Evolutionary conservation across 768 basidiomycete genomes (phyloP).

Genomic region (Hypholoma fasciculare): DNA sequence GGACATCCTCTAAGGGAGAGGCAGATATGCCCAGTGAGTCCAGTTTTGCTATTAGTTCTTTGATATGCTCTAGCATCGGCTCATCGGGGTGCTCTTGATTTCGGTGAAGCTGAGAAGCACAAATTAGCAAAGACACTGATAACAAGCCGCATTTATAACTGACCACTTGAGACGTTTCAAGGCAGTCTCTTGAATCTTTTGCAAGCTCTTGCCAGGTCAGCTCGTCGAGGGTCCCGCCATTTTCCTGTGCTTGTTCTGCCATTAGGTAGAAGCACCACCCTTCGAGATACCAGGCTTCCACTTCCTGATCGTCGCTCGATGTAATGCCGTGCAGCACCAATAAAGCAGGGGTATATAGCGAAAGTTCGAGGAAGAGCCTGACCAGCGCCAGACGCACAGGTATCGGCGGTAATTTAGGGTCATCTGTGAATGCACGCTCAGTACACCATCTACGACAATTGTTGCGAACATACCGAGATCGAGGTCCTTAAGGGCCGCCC

Average conservation of each 20-base stretch:
- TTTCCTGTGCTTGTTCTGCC: slow-evolving; percentile 69
- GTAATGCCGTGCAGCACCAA: slow-evolving; percentile 78
- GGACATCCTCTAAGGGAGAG: slow-evolving; percentile 58
- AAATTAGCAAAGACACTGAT: slow-evolving; percentile 1
- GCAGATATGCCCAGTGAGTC: slow-evolving; percentile 66
- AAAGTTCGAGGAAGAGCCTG: slow-evolving; percentile 81
- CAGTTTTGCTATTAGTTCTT: slow-evolving; percentile 70
- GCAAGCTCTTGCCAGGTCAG: slow-evolving; percentile 78
- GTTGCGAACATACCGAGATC: slow-evolving; percentile 40
- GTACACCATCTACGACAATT: neutral
- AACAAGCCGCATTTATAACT: slow-evolving; percentile 22
- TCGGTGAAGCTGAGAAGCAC: slow-evolving; percentile 54
- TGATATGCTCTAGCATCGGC: slow-evolving; percentile 72
- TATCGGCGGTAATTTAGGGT: slow-evolving; percentile 68
- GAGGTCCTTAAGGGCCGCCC: slow-evolving; percentile 69
- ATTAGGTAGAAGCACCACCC: slow-evolving; percentile 92
- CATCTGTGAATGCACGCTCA: slow-evolving; percentile 42
- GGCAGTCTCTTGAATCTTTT: slow-evolving; percentile 74
- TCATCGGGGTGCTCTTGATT: slow-evolving; percentile 75
- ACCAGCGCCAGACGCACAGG: slow-evolving; percentile 71
- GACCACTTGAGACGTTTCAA: slow-evolving; percentile 83
- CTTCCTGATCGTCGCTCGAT: slow-evolving; percentile 79
- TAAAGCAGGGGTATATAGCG: slow-evolving; percentile 69
- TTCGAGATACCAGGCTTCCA: slow-evolving; percentile 93
- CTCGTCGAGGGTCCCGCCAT: slow-evolving; percentile 47